phyloP scores from a whole-genome alignment of 2,329 filamentous ascomycete genomes.

The Colletotrichum nymphaeae region DNA sequence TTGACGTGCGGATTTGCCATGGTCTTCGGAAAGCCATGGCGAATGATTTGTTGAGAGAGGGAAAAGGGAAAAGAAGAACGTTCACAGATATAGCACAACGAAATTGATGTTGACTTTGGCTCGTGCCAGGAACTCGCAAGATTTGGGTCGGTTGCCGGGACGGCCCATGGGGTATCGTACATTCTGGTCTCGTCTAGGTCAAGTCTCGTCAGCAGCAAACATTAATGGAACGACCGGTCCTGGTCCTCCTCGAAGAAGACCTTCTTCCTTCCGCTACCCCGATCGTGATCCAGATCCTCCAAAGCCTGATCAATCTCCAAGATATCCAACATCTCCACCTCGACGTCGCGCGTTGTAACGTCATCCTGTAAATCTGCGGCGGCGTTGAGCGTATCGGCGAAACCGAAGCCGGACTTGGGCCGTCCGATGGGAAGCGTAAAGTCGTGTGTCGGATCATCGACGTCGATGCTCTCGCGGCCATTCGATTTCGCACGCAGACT shows the following conservation, averaged over 20 bases:
- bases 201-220: constrained; percentile 32
- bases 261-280: constrained; percentile 60
- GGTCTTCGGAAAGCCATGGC: neutral
- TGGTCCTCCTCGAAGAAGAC: constrained; percentile 60
- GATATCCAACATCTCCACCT: constrained; percentile 72
- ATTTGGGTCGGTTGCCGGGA: neutral
- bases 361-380: constrained; percentile 65
- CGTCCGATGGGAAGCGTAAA: constrained; percentile 41
- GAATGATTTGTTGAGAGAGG: neutral
- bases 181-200: constrained; percentile 37
- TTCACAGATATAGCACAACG: neutral
- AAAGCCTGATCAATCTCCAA: constrained; percentile 73
- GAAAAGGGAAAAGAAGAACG: constrained; percentile 13
- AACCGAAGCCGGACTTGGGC: constrained; percentile 57
- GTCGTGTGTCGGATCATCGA: constrained; percentile 37
- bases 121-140: neutral
- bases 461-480: constrained; percentile 22
- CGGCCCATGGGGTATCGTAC: constrained; percentile 52
- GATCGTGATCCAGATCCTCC: constrained; percentile 63
- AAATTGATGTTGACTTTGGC: constrained; percentile 28
- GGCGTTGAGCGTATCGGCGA: constrained; percentile 61
- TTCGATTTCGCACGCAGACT: constrained; percentile 25
- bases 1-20: constrained; percentile 70
- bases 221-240: constrained; percentile 7
- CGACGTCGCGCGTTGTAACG: constrained; percentile 63